Conservation (phyloP, 306 rosid genomes). For the Trifolium dubium region DNA sequence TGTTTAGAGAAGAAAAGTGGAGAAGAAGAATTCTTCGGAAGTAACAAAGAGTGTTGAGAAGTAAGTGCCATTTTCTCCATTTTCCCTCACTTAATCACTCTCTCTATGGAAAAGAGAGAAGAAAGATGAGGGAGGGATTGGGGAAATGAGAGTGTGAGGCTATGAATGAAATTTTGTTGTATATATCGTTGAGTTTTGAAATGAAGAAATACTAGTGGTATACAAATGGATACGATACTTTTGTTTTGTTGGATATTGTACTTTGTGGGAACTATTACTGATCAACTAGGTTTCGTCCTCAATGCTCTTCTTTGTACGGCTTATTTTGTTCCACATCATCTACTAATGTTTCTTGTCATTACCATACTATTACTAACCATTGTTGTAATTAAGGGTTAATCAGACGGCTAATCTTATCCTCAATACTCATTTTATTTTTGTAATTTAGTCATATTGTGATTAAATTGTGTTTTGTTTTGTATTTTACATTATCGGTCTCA, state of each 20-base stretch:
- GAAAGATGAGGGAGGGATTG: conserved; percentile 53
- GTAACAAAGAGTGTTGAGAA: conserved; percentile 41
- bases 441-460: neutral
- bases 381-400: neutral
- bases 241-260: neutral
- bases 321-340: neutral
- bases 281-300: neutral
- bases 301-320: neutral
- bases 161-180: neutral
- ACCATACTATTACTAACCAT: neutral
- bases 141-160: conserved; percentile 51
- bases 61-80: conserved; percentile 56
- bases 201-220: neutral
- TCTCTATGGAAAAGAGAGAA: conserved; percentile 2
- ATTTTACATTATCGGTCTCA: no score
- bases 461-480: no score
- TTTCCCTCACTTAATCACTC: conserved; percentile 25
- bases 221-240: conserved; percentile 30
- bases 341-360: neutral
- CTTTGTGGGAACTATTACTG: neutral
- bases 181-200: neutral
- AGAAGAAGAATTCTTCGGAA: conserved; percentile 43
- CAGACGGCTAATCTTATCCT: neutral
- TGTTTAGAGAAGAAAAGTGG: conserved; percentile 49
- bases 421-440: neutral